Conservation (phyloP, 495 filamentous ascomycete genomes). For the Penicillium pulvis region DNA sequence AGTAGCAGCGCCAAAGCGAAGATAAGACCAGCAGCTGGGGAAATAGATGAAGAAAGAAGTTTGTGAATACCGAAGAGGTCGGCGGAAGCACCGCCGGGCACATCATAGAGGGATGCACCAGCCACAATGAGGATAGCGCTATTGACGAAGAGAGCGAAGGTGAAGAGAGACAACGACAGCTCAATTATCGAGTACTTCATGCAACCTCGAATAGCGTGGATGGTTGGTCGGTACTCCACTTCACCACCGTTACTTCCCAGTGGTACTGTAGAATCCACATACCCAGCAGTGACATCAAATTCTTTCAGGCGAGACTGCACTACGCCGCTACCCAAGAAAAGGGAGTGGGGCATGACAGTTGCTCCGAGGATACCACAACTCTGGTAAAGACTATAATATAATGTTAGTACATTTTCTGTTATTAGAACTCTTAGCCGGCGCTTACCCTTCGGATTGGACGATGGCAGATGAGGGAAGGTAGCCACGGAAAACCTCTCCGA, state of each 20-base stretch:
- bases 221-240: slow-evolving; percentile 71
- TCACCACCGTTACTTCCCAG: slow-evolving; percentile 49
- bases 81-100: slow-evolving; percentile 57
- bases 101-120: slow-evolving; percentile 71
- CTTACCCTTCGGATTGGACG: slow-evolving; percentile 66
- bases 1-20: slow-evolving; percentile 78
- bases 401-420: neutral
- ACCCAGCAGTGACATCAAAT: slow-evolving; percentile 67
- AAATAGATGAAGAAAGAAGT: slow-evolving; percentile 69
- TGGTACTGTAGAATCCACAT: slow-evolving; percentile 47
- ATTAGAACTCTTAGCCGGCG: slow-evolving; percentile 11
- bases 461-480: slow-evolving; percentile 77
- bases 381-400: slow-evolving; percentile 67
- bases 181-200: slow-evolving; percentile 81
- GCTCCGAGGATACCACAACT: slow-evolving; percentile 91
- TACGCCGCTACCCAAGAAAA: slow-evolving; percentile 88
- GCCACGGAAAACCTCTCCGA: slow-evolving; percentile 80
- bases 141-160: slow-evolving; percentile 94
- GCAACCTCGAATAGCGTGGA: slow-evolving; percentile 75
- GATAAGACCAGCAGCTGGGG: slow-evolving; percentile 71
- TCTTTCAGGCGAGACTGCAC: slow-evolving; percentile 81
- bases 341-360: slow-evolving; percentile 91
- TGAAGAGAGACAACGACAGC: slow-evolving; percentile 76
- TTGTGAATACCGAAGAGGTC: slow-evolving; percentile 83
- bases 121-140: slow-evolving; percentile 88